Conservation (phyloP, 352 stramenopile genomes). For the Phytophthora ramorum region DNA sequence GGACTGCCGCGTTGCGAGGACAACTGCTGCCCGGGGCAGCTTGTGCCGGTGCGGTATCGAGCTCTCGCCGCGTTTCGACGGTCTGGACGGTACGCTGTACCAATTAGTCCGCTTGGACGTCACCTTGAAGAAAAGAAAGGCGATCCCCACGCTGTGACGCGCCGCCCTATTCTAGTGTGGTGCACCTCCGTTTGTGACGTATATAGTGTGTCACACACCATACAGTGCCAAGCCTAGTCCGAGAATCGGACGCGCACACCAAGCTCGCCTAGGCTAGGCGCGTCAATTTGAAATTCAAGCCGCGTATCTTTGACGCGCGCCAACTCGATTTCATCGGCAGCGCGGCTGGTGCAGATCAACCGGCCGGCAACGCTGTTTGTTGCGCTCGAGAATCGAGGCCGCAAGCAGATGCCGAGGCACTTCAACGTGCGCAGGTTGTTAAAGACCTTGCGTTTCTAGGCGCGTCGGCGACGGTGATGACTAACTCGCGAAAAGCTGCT, state of each 20-base stretch:
- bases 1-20: neutral
- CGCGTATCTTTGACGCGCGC: neutral
- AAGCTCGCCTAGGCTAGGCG: neutral
- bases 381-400: neutral
- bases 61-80: conserved; percentile 20
- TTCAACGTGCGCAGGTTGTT: conserved; percentile 36
- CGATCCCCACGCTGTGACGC: conserved; percentile 16
- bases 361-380: neutral
- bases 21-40: neutral
- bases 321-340: neutral
- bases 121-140: conserved; percentile 18
- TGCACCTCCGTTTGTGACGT: neutral
- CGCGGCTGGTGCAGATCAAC: neutral
- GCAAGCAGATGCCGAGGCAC: conserved; percentile 3
- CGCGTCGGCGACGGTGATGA: conserved; percentile 5
- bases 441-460: conserved; percentile 42
- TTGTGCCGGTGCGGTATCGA: conserved; percentile 21
- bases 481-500: conserved; percentile 12
- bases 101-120: conserved; percentile 9
- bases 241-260: too few species aligned
- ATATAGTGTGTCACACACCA: neutral
- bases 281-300: neutral
- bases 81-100: conserved; percentile 26
- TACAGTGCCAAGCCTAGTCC: too few species aligned
- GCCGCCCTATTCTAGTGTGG: neutral